Base-by-base conservation (phyloP, 2,329 filamentous ascomycete genomes). In the Aspergillus persii region DNA sequence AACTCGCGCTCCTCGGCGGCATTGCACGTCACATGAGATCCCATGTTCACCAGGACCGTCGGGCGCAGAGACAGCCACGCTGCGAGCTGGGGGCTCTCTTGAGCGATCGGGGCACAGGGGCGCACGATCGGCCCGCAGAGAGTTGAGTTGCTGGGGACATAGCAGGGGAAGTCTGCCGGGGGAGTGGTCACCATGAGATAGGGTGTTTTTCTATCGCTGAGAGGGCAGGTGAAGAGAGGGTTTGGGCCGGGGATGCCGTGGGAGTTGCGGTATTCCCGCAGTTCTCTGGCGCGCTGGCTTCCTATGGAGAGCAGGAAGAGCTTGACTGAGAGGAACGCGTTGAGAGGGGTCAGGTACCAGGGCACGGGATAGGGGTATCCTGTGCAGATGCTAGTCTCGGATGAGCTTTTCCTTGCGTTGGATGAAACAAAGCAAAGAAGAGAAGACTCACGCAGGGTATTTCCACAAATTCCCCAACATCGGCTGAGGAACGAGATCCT, bases 1-100 rank as follows among this genome's bases (percentile, higher is more conserved):
- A 83, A 69, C 58, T 79, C 74, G 2, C 67, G 33, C 2, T 74
- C 74, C 53, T 74, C 67, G 0, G 65, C 59, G 29, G 69, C 63
- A 0, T 59, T 59, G 30, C 71, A 64, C 1, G 47, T 54, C n/a
- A 70, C 60, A 7, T 71, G 66, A 1, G 77, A 76, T 2, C 81
- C 80, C 3, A 82, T 60, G 57, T 79, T 81, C 33, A 82, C 68
- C 18, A 80, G 73, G 0, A 83, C 64, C 0, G 79, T 81, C 18
- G 78, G 77, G 0, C 70, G 70, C 9, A 66, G 61, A 1, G 62
- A 57, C 1, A 82, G 68, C 80, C 80, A 83, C 3, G 49, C 36
- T 0, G 66, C 65, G 2, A 83, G 67, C 3, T 75, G 71, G 0
- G 75, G 70, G 27, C 79, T 74, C 2, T 74, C 69, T 27, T 76